phyloP scores from a whole-genome alignment of 129 eudicot genomes.

The Silybum marianum region DNA sequence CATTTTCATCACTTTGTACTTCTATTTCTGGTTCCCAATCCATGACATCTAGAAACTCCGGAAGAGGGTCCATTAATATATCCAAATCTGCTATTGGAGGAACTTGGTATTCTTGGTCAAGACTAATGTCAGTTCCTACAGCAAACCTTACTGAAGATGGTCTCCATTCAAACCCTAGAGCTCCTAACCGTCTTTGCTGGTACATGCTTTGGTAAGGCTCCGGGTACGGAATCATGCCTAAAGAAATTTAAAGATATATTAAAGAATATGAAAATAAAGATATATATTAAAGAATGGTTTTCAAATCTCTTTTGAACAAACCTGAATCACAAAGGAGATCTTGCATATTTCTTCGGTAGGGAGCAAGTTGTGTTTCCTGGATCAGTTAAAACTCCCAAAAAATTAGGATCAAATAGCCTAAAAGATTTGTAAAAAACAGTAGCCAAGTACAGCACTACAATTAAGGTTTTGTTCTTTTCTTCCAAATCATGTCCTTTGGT shows the following conservation, averaged over 20 bases:
- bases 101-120: conserved; percentile 82
- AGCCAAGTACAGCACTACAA: background rate
- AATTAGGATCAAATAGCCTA: conserved; percentile 13
- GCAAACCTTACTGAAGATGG: conserved; percentile 84
- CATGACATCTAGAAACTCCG: conserved; percentile 89
- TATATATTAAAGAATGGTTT: background rate
- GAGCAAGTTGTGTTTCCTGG: conserved; percentile 94
- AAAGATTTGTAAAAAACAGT: background rate
- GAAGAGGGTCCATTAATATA: conserved; percentile 77
- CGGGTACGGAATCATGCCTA: conserved; percentile 95
- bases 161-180: conserved; percentile 87
- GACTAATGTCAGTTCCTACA: conserved; percentile 75
- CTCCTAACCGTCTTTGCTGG: conserved; percentile 85
- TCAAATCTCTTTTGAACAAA: conserved; percentile 34
- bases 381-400: background rate
- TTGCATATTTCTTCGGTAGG: conserved; percentile 92
- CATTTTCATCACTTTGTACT: conserved; percentile 80
- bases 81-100: conserved; percentile 89
- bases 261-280: background rate
- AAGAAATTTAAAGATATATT: conserved; percentile 16
- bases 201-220: conserved; percentile 93
- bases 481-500: background rate
- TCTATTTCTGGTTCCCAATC: conserved; percentile 95
- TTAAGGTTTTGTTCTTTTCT: background rate
- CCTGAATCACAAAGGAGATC: conserved; percentile 98